phyloP scores from a whole-genome alignment of 139 green algal species.

The Closterium sp. region DNA sequence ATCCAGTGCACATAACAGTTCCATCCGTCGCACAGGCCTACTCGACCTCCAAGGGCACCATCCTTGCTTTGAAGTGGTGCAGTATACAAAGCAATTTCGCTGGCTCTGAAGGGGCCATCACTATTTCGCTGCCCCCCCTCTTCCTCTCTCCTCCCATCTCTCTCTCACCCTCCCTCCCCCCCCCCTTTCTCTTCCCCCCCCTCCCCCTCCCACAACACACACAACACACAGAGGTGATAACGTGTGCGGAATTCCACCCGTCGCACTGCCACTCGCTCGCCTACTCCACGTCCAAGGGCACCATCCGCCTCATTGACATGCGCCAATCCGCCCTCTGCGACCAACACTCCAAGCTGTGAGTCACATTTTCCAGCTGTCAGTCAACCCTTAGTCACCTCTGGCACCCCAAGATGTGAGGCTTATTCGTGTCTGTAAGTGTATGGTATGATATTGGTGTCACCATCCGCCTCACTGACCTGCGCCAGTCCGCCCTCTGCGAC shows the following conservation, averaged over 20 bases:
- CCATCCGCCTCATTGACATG: conserved; percentile 92
- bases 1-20: too few relatives aligned
- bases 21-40: conserved; percentile 92
- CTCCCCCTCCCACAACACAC: background rate
- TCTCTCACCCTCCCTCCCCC: background rate
- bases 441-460: conserved; percentile 26
- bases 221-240: conserved; percentile 89
- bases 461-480: conserved; percentile 94
- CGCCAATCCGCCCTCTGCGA: conserved; percentile 86
- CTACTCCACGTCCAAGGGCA: conserved; percentile 93
- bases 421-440: background rate
- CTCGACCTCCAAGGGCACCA: conserved; percentile 89
- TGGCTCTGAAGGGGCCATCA: too few relatives aligned
- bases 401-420: background rate
- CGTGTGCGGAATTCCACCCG: conserved; percentile 91
- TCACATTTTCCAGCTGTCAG: too few relatives aligned
- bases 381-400: too few relatives aligned
- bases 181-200: background rate
- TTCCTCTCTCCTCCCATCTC: background rate
- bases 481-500: conserved; percentile 84
- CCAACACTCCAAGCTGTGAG: conserved; percentile 67
- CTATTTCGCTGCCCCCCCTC: background rate
- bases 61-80: too few relatives aligned
- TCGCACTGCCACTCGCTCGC: conserved; percentile 85
- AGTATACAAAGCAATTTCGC: too few relatives aligned